Evolutionary conservation across 139 green algal genomes (phyloP).

Genomic region (Desmodesmus armatus): DNA sequence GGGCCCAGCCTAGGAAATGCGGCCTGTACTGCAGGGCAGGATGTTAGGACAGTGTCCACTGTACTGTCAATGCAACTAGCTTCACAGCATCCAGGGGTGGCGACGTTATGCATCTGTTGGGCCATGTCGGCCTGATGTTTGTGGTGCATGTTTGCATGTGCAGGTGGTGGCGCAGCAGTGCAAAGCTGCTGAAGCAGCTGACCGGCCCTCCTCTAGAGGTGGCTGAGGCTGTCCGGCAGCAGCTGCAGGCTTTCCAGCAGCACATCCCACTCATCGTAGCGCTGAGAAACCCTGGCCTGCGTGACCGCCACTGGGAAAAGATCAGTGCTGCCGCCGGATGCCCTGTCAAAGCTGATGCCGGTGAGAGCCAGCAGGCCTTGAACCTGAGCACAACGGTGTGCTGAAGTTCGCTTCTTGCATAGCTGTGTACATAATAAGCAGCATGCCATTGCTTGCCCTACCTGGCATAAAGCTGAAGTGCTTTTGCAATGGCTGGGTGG

Average conservation of each 20-base stretch:
- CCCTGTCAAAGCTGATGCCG: constrained; percentile 72
- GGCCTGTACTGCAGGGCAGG: not conserved
- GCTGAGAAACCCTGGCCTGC: constrained; percentile 79
- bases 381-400: not conserved
- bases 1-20: not conserved
- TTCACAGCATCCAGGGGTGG: too few relatives aligned
- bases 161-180: constrained; percentile 65
- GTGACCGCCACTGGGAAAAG: constrained; percentile 72
- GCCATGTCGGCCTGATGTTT: too few relatives aligned
- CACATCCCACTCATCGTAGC: constrained; percentile 77
- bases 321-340: constrained; percentile 73
- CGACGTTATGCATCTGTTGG: too few relatives aligned
- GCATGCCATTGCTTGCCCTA: not conserved
- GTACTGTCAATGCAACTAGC: not conserved
- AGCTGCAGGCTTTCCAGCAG: constrained; percentile 80
- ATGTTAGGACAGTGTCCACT: not conserved
- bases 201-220: constrained; percentile 53
- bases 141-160: too few relatives aligned
- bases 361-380: not conserved
- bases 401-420: not conserved
- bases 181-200: constrained; percentile 64
- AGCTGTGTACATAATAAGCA: not conserved
- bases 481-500: too few relatives aligned
- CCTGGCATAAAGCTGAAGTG: not conserved
- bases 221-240: constrained; percentile 50